Conservation (phyloP, 1,284 basidiomycete genomes). For the Malassezia sp. region DNA sequence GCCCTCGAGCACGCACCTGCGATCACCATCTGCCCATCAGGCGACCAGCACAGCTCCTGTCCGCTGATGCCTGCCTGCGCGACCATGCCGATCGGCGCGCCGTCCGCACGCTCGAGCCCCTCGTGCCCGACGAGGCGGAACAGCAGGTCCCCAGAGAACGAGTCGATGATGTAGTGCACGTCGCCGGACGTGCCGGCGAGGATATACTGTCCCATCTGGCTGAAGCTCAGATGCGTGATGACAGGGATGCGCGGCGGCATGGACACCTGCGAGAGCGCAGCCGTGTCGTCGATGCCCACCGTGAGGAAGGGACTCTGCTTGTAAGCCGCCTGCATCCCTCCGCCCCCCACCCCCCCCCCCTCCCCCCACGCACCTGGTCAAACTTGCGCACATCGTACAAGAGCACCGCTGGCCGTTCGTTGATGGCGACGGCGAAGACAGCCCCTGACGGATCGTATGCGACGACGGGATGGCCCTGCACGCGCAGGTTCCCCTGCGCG, state of each 20-base stretch:
- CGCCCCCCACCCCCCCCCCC: too few relatives aligned
- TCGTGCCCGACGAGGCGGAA: constrained; percentile 30
- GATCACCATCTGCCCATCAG: constrained; percentile 37
- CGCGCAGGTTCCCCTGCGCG: constrained; percentile 54
- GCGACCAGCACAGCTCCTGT: constrained; percentile 35
- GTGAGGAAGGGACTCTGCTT: constrained; percentile 74
- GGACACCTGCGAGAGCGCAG: constrained; percentile 28
- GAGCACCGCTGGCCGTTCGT: constrained; percentile 47
- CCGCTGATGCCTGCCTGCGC: constrained; percentile 40
- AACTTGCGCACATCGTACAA: constrained; percentile 73
- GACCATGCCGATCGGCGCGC: constrained; percentile 26
- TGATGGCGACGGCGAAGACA: constrained; percentile 85
- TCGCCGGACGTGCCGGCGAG: constrained; percentile 84
- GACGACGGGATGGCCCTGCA: constrained; percentile 62
- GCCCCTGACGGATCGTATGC: constrained; percentile 81
- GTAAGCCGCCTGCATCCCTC: too few relatives aligned
- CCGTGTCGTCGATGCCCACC: constrained; percentile 57
- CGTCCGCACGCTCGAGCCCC: constrained; percentile 28
- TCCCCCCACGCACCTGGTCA: too few relatives aligned
- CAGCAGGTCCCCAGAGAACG: constrained; percentile 21
- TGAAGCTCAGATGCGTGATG: constrained; percentile 82
- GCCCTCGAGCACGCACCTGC: constrained; percentile 21
- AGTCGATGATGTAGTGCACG: constrained; percentile 65
- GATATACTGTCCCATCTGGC: constrained; percentile 70
- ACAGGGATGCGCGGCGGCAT: constrained; percentile 65